phyloP scores from a whole-genome alignment of 148 eudicot genomes.

The Rhododendron griersonianum region DNA sequence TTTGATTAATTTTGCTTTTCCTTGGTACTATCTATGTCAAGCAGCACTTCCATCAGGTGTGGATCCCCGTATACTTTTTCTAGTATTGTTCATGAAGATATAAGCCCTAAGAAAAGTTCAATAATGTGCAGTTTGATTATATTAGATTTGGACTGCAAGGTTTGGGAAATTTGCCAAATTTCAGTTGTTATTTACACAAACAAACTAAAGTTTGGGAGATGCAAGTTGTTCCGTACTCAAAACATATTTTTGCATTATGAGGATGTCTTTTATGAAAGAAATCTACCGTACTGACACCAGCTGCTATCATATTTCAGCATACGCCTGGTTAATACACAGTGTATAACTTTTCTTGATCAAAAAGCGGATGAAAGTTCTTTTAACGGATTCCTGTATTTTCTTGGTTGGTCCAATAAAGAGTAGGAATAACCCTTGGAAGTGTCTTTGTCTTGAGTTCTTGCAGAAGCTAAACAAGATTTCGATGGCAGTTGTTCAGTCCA shows the following conservation, averaged over 20 bases:
- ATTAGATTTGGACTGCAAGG: background rate
- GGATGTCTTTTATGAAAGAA: background rate
- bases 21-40: background rate
- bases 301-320: background rate
- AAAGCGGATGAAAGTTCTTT: background rate
- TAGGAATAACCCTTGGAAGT: background rate
- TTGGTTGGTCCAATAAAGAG: background rate
- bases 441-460: slow-evolving; percentile 11
- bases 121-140: background rate
- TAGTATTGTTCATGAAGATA: background rate
- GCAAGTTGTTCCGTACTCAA: background rate
- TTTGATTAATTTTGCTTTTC: background rate
- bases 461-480: slow-evolving; percentile 83
- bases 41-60: background rate
- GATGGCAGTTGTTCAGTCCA: slow-evolving; percentile 82
- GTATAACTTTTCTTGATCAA: background rate
- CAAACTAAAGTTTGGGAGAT: background rate
- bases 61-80: background rate
- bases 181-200: background rate
- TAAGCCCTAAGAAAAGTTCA: background rate
- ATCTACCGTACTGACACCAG: background rate
- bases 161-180: background rate
- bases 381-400: background rate
- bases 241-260: background rate
- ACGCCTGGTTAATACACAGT: background rate